A percentile compares a stretch with the other conserved stretches of the same genome.
Conservation (phyloP, 176 grass and related monocot species). For the Paspalum notatum region DNA sequence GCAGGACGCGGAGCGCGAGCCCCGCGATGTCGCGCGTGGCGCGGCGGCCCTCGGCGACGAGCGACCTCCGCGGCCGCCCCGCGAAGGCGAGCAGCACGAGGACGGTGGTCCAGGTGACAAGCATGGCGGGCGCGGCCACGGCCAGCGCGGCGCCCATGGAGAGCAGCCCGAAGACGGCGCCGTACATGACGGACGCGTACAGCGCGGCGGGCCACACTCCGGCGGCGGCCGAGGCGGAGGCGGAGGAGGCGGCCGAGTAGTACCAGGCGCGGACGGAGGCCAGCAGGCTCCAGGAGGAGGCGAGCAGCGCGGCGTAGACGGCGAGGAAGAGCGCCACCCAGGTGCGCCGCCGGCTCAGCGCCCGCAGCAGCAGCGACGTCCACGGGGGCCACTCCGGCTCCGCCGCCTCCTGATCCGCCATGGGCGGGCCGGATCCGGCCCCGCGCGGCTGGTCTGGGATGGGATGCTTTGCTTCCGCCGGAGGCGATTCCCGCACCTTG, state of each 20-base stretch:
- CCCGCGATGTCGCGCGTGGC: constrained; percentile 68
- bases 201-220: constrained; percentile 54
- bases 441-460: not conserved
- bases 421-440: not conserved
- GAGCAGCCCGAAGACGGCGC: constrained; percentile 78
- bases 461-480: not conserved
- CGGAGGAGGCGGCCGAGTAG: not conserved
- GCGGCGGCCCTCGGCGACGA: constrained; percentile 66
- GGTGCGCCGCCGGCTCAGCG: constrained; percentile 68
- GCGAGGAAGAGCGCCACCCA: constrained; percentile 79
- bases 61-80: constrained; percentile 46
- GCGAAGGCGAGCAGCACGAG: constrained; percentile 89
- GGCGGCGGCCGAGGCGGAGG: not conserved
- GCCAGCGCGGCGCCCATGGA: constrained; percentile 82
- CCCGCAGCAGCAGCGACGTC: constrained; percentile 55
- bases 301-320: constrained; percentile 71
- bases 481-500: not conserved
- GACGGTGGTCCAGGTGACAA: constrained; percentile 87
- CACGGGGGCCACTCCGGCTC: constrained; percentile 56
- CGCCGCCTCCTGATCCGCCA: constrained; percentile 38
- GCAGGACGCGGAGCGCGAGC: constrained; percentile 58
- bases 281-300: constrained; percentile 69
- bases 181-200: constrained; percentile 87
- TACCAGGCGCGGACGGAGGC: constrained; percentile 82
- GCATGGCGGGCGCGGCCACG: constrained; percentile 74